Base-by-base conservation (phyloP, 768 basidiomycete species). In the Lactifluus piperatus region DNA sequence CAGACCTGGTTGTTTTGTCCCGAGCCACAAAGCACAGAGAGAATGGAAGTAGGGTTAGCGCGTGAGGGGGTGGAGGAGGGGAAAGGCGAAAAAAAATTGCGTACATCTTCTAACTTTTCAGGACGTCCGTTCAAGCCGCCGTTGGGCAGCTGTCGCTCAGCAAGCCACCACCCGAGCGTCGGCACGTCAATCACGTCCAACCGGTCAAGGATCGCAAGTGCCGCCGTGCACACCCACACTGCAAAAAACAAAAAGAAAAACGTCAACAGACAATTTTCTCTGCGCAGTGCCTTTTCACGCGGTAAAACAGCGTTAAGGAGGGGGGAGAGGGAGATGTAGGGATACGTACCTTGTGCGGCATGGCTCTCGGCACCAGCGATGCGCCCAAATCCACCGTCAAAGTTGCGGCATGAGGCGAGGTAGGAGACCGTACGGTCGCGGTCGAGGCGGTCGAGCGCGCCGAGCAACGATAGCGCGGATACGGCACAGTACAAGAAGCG, bases 51-150 rank as follows among this genome's bases (percentile, higher is more conserved):
- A n/a, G n/a, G 39, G 39, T 39, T 18, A 39, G 39, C 11, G 4
- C 5, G 11, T 11, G 36, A 14, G 11, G 36, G 36, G n/a, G n/a
- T n/a, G n/a, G n/a, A n/a, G n/a, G n/a, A n/a, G n/a, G n/a, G n/a
- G n/a, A n/a, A n/a, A n/a, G n/a, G n/a, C n/a, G n/a, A n/a, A n/a
- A n/a, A n/a, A n/a, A n/a, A n/a, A n/a, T n/a, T 46, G 77, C 85
- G 65, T 65, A 95, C 97, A 69, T 98, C 95, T 73, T 94, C 91
- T 34, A 98, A 76, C 73, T 99, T 99, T 70, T 99, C 92, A 10
- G 97, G 97, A n/a, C 97, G 79, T 0, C 95, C 97, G 65, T 98
- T 98, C 59, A 99, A 74, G 0, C 97, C 97, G 8, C 97, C 97
- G 66, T 81, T 92, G 0, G 94, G 88, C 13, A 97, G 76, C 69